phyloP scores from a whole-genome alignment of 2,329 filamentous ascomycete species.

The Fusarium paranaense region DNA sequence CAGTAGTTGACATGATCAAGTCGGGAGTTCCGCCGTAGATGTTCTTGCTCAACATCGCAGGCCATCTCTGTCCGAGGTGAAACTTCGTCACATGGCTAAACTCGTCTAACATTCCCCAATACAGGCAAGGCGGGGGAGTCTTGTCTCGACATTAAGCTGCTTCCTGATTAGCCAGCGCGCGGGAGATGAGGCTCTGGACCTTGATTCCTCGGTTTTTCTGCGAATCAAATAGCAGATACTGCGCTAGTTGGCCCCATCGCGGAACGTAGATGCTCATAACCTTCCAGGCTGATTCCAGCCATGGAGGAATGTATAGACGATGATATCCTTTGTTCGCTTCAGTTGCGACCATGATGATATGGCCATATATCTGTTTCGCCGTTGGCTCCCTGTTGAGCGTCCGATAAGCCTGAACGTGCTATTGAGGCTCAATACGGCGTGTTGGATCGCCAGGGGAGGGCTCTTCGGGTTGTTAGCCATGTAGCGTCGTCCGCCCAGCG shows the following conservation, averaged over 20 bases:
- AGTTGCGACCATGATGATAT: neutral
- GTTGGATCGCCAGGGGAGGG: neutral
- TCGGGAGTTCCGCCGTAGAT: neutral
- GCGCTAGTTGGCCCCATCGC: slow-evolving; percentile 23
- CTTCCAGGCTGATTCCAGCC: neutral
- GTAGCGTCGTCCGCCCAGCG: neutral
- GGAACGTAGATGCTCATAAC: slow-evolving; percentile 15
- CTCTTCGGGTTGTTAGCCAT: neutral
- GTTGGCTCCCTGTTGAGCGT: neutral
- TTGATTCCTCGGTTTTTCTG: slow-evolving; percentile 10
- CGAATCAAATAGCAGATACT: slow-evolving; percentile 18
- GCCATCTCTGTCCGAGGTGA: neutral
- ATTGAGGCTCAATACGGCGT: neutral
- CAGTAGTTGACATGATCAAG: neutral
- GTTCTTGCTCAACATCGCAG: neutral
- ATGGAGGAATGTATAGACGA: neutral
- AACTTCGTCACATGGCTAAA: slow-evolving; percentile 40
- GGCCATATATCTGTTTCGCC: neutral
- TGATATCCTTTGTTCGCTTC: neutral
- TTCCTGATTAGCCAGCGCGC: slow-evolving; percentile 32
- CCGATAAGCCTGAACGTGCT: neutral
- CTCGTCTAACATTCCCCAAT: slow-evolving; percentile 45
- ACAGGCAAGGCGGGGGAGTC: slow-evolving; percentile 33
- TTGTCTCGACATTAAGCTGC: slow-evolving; percentile 34
- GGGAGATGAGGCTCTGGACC: slow-evolving; percentile 38